Base-by-base conservation (phyloP, 1,284 basidiomycete species). In the Bjerkandera adusta region DNA sequence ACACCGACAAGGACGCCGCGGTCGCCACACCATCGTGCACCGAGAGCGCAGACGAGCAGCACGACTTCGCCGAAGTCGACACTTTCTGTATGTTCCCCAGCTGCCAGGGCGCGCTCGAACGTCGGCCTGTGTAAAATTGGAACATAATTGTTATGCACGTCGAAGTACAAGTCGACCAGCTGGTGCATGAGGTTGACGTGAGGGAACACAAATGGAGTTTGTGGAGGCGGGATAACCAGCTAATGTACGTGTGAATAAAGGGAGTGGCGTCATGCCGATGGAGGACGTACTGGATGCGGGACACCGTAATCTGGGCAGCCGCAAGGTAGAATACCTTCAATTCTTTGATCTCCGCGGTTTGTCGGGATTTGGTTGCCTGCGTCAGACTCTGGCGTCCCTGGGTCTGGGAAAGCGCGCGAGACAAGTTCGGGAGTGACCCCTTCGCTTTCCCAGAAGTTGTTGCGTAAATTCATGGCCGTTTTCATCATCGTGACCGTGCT, bases 91-190 rank as follows among this genome's bases (percentile, higher is more conserved):
- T 91, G 83, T 15, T 83, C 60, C 2, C 76, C 75, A 5, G 77
- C 73, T 13, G 64, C 62, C 35, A 89, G 64, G 36, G 75, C 69
- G 13, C 68, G 65, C 49, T 88, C 77, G 55, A 95, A 92, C 20
- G 81, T 82, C 1, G 81, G 81, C 0, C 81, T 79, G 61, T 95
- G 92, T 3, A 96, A 67, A 13, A 94, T 68, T 4, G 90, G 89
- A 22, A 79, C 66, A 54, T 81, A 75, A 2, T 64, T 56, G 60
- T 92, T 89, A 53, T 80, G 62, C 39, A 79, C 60, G 1, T 57
- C 55, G 59, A 94, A 95, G 60, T 85, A 93, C 8, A 80, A 68
- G 22, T 84, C 76, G 53, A 92, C 70, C 20, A 96, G 76, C 1
- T 58, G 57, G 16, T 34, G 33, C 27, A 51, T 21, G 35, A 51